Evolutionary conservation across 2,329 filamentous ascomycete species (phyloP).

Genomic region (Pseudogymnoascus sp.): DNA sequence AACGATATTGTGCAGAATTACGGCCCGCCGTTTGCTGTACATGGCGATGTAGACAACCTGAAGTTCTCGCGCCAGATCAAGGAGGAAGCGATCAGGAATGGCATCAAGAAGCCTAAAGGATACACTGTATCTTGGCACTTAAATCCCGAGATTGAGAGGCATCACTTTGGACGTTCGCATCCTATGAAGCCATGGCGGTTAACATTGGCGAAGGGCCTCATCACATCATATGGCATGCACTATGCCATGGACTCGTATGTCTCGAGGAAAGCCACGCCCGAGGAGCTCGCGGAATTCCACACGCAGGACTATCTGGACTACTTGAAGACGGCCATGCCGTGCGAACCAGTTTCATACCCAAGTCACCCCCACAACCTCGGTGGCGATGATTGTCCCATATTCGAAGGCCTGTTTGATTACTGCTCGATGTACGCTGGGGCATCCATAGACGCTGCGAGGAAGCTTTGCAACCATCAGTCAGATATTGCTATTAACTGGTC

Average conservation of each 20-base stretch:
- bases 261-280: slow-evolving; percentile 72
- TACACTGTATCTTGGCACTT: slow-evolving; percentile 93
- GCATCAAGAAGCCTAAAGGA: slow-evolving; percentile 71
- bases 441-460: slow-evolving; percentile 82
- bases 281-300: slow-evolving; percentile 84
- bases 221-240: slow-evolving; percentile 91
- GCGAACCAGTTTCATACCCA: slow-evolving; percentile 50
- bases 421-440: slow-evolving; percentile 89
- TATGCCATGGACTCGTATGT: slow-evolving; percentile 94
- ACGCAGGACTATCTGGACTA: slow-evolving; percentile 86
- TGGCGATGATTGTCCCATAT: slow-evolving; percentile 90
- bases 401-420: slow-evolving; percentile 92
- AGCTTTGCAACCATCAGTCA: slow-evolving; percentile 76
- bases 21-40: slow-evolving; percentile 24
- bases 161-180: slow-evolving; percentile 94
- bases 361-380: slow-evolving; percentile 75
- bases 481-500: slow-evolving; percentile 98
- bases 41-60: slow-evolving; percentile 24
- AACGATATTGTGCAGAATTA: slow-evolving; percentile 28
- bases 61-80: slow-evolving; percentile 21
- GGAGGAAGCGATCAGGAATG: slow-evolving; percentile 42
- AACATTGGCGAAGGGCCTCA: slow-evolving; percentile 88
- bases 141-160: slow-evolving; percentile 88
- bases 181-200: slow-evolving; percentile 99
- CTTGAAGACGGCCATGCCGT: slow-evolving; percentile 62